Conservation (phyloP, 768 basidiomycete genomes). For the Phaeolepiota aurea region DNA sequence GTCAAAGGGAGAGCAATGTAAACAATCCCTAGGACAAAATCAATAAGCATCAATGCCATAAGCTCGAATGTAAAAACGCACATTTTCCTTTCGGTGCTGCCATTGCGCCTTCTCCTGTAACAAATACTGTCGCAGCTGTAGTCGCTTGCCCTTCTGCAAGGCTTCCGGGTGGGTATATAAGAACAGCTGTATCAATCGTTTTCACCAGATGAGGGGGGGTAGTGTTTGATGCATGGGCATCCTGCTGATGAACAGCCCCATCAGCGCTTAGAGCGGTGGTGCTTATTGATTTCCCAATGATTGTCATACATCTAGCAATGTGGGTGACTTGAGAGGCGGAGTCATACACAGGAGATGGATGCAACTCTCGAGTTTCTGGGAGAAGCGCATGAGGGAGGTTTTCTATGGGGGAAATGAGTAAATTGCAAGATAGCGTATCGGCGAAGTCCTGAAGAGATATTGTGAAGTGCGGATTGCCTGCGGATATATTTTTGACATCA, state of each 20-base stretch:
- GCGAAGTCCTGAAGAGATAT: conserved; percentile 53
- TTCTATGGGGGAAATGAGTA: conserved; percentile 34
- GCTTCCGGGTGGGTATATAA: conserved; percentile 70
- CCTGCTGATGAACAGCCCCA: conserved; percentile 1
- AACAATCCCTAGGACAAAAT: conserved; percentile 40
- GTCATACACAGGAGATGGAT: background rate
- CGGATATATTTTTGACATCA: background rate
- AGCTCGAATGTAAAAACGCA: conserved; percentile 19
- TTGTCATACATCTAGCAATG: conserved; percentile 26
- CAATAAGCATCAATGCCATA: conserved; percentile 4
- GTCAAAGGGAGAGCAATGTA: conserved; percentile 46
- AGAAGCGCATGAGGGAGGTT: background rate
- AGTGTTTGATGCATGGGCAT: conserved; percentile 4
- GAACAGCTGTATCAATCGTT: conserved; percentile 45
- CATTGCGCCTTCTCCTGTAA: conserved; percentile 68
- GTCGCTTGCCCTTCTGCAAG: conserved; percentile 38
- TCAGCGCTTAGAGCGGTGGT: background rate
- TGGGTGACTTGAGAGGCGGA: conserved; percentile 3
- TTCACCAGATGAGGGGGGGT: conserved; percentile 7
- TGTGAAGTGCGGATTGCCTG: conserved; percentile 22
- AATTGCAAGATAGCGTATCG: conserved; percentile 44
- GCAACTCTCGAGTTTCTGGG: background rate
- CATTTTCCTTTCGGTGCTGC: conserved; percentile 71
- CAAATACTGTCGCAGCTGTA: conserved; percentile 50
- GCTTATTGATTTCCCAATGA: conserved; percentile 19